Base-by-base conservation (phyloP, 2,329 filamentous ascomycete genomes). In the Aureobasidium sp. region DNA sequence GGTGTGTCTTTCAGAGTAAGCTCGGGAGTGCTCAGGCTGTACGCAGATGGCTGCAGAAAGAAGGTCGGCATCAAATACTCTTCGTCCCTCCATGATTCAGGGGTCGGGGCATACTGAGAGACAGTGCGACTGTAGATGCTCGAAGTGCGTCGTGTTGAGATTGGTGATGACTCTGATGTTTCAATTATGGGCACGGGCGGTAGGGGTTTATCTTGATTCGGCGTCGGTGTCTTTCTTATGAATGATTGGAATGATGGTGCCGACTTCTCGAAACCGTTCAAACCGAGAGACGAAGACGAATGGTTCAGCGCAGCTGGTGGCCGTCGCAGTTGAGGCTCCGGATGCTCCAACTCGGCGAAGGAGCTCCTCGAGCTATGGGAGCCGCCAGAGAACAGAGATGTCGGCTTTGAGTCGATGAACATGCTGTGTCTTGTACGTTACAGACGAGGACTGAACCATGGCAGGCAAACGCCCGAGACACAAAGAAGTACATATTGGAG, bases 51-150 rank as follows among this genome's bases (percentile, higher is more conserved):
- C 5, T 71, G 64, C 1, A 69, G 58, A 6, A 70, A 55, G 4
- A 69, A 62, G 22, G 68, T 65, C 6, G 67, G 66, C 47, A 65
- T 65, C 6, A 68, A 60, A 55, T 67, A 20, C 41, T 62, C 60
- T 22, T 51, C 31, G 6, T 53, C 49, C 15, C 41, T 44, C 62
- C 62, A 62, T n/a, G 64, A 64, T 29, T 62, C 59, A 27, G 62
- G 62, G n/a, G 64, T 64, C 15, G 64, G 51, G 27, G 63, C 66
- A 66, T 67, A 70, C 37, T 70, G 67, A 25, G 69, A 70, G 29
- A 68, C 63, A 14, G 70, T 67, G 12, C 67, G 69, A 48, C 72
- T 74, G 60, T 74, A 74, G 29, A 73, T 67, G 55, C 72, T 74
- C 6, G 71, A 72, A 9, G 70, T 65, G 17, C 60, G 55, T 34